A percentile compares a stretch with the other conserved stretches of the same genome.
These are phyloP conservation scores for Guyanaporus albipodus DNA, from an alignment of 768 basidiomycete genomes.

Conservation along the genomic window DNA sequence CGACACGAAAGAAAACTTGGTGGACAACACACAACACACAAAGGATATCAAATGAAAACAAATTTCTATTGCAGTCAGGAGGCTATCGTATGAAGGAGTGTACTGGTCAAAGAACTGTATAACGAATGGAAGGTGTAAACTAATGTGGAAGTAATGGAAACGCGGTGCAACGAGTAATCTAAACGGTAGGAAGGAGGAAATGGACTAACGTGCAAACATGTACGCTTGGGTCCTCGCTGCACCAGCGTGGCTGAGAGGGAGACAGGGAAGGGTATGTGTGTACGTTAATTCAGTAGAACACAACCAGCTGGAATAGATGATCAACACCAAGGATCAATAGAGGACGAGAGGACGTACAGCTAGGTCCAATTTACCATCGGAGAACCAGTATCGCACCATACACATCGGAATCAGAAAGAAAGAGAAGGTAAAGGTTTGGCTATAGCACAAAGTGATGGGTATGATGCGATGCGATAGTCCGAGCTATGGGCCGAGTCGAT, in stretches of 20 bases:
- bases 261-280: constrained; percentile 28
- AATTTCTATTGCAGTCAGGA: constrained; percentile 3
- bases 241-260: constrained; percentile 8
- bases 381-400: constrained; percentile 34
- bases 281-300: constrained; percentile 27
- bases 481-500: constrained; percentile 27
- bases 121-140: constrained; percentile 23
- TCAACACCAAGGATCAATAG: constrained; percentile 8
- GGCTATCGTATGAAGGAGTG: constrained; percentile 22
- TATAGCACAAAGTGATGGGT: constrained; percentile 27
- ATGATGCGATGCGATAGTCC: constrained; percentile 35
- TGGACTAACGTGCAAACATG: constrained; percentile 18
- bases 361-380: constrained; percentile 26
- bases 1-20: no score
- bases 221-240: constrained; percentile 21
- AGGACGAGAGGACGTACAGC: constrained; percentile 14
- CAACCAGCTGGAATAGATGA: constrained; percentile 13
- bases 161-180: constrained; percentile 23
- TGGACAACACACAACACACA: no score
- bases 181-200: constrained; percentile 8
- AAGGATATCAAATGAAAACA: no score
- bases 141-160: constrained; percentile 15
- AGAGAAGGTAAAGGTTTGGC: background rate
- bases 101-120: constrained; percentile 22
- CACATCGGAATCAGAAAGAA: constrained; percentile 18